Evolutionary conservation across 1,284 basidiomycete genomes (phyloP).

Genomic region (Heterobasidion irregulare): DNA sequence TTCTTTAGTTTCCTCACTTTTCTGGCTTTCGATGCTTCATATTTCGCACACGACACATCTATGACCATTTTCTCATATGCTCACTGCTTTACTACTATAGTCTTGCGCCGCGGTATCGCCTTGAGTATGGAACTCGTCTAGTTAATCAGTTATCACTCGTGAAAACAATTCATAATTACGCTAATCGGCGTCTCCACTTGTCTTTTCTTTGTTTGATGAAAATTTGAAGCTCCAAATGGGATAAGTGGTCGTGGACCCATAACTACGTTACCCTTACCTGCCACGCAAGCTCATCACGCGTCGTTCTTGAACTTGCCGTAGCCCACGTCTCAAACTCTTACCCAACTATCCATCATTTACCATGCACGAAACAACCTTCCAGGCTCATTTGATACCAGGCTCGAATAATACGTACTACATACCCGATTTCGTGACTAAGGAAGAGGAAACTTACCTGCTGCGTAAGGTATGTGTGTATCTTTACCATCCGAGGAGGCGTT

Average conservation of each 20-base stretch:
- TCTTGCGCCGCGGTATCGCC: background rate
- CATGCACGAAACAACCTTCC: background rate
- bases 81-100: background rate
- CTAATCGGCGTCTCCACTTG: background rate
- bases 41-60: background rate
- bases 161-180: background rate
- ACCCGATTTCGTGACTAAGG: slow-evolving; percentile 70
- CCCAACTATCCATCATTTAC: no score
- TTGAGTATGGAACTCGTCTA: background rate
- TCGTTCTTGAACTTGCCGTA: no score
- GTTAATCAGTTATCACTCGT: background rate
- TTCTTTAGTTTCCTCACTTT: background rate
- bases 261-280: no score
- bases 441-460: slow-evolving; percentile 75
- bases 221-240: no score
- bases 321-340: no score
- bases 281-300: no score
- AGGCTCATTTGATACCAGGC: slow-evolving; percentile 27
- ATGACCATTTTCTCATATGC: background rate
- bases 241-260: no score
- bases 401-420: slow-evolving; percentile 52
- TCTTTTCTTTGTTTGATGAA: background rate
- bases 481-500: background rate
- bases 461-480: slow-evolving; percentile 45
- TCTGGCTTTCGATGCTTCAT: background rate